phyloP scores from a whole-genome alignment of 805 yeast genomes.

The Zygosaccharomyces rouxii region DNA sequence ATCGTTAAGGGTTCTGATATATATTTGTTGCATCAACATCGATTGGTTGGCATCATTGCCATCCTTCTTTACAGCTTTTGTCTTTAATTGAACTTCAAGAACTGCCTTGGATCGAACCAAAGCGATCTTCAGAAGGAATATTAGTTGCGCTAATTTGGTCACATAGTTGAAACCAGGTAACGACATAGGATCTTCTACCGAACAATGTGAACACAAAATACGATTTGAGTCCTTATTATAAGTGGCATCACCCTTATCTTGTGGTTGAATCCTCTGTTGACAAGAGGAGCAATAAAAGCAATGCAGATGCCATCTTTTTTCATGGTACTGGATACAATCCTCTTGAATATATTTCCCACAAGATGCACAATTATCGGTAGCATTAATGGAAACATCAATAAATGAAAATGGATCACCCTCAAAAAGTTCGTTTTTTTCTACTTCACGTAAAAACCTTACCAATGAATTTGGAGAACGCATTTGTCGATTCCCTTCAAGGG shows the following conservation, averaged over 20 bases:
- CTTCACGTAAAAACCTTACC: conserved; percentile 55
- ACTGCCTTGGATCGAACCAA: conserved; percentile 65
- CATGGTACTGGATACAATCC: conserved; percentile 59
- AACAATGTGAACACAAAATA: conserved; percentile 63
- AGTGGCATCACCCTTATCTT: conserved; percentile 45
- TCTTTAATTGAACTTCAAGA: conserved; percentile 40
- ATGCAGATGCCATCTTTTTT: conserved; percentile 73
- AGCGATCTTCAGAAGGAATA: conserved; percentile 78
- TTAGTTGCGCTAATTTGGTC: conserved; percentile 66
- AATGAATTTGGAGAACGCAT: conserved; percentile 57
- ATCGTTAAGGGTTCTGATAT: conserved; percentile 67
- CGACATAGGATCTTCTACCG: conserved; percentile 46
- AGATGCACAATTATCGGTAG: conserved; percentile 69
- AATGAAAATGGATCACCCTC: conserved; percentile 36
- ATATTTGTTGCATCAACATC: conserved; percentile 43
- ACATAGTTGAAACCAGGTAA: conserved; percentile 56
- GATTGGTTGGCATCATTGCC: conserved; percentile 15
- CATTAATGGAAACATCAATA: conserved; percentile 48
- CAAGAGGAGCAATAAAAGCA: conserved; percentile 72
- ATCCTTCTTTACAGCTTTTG: conserved; percentile 10
- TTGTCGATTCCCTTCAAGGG: conserved; percentile 61
- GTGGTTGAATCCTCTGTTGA: conserved; percentile 36
- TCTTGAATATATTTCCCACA: conserved; percentile 82
- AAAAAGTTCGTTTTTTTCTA: conserved; percentile 44
- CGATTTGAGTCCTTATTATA: conserved; percentile 37